These are phyloP conservation scores for Hypoxylon perforatum DNA, from an alignment of 495 filamentous ascomycete genomes.

Conservation along the genomic window DNA sequence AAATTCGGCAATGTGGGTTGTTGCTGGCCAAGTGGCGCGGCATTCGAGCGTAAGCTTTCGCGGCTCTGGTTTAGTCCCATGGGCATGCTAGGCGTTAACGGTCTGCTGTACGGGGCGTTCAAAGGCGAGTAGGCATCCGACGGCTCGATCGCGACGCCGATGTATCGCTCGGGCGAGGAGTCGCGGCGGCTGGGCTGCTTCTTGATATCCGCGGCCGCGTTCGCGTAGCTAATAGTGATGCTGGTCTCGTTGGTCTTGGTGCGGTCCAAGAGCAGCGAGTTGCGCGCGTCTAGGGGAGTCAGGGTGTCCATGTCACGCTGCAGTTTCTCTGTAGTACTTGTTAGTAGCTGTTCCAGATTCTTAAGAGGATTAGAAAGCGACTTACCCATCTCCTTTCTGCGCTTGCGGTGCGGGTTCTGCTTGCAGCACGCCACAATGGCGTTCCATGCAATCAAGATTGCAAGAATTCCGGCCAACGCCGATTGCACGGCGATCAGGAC, in stretches of 20 bases:
- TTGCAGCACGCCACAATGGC: slow-evolving; percentile 83
- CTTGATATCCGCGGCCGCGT: slow-evolving; percentile 43
- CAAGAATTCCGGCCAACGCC: slow-evolving; percentile 81
- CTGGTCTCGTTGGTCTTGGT: slow-evolving; percentile 37
- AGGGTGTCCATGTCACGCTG: slow-evolving; percentile 86
- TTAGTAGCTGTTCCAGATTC: slow-evolving; percentile 36
- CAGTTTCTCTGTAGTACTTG: slow-evolving; percentile 72
- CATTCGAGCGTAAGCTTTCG: slow-evolving; percentile 43
- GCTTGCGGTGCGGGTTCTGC: slow-evolving; percentile 88
- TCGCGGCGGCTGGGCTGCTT: slow-evolving; percentile 17
- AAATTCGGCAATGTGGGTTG: slow-evolving; percentile 49
- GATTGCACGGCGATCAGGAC: slow-evolving; percentile 91
- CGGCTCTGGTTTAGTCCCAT: slow-evolving; percentile 35
- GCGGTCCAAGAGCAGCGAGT: slow-evolving; percentile 77
- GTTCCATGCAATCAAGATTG: slow-evolving; percentile 91
- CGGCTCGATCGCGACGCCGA: slow-evolving; percentile 25
- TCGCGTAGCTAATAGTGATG: slow-evolving; percentile 46
- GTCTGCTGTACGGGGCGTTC: slow-evolving; percentile 35
- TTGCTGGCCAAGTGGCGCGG: slow-evolving; percentile 41
- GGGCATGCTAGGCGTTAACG: slow-evolving; percentile 47
- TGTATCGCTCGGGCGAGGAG: slow-evolving; percentile 42
- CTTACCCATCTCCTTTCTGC: slow-evolving; percentile 86
- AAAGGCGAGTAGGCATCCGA: slow-evolving; percentile 18
- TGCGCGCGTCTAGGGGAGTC: slow-evolving; percentile 89
- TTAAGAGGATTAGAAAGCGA: slow-evolving; percentile 28